Percentiles rank a stretch among this genome's conserved stretches.
phyloP scores from a whole-genome alignment of 176 grass and related monocot species.

The Juncus effusus region DNA sequence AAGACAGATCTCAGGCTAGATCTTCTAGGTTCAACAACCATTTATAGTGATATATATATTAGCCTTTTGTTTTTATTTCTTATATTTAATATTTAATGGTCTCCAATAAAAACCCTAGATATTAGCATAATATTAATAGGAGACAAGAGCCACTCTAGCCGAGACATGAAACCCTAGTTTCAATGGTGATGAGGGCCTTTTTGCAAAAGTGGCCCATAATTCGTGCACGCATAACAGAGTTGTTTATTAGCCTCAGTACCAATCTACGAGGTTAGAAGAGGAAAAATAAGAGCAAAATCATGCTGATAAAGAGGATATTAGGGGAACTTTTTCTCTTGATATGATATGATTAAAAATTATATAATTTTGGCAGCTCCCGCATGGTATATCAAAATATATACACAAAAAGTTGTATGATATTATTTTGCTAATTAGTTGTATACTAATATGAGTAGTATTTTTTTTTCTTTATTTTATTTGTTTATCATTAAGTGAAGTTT shows the following conservation, averaged over 20 bases:
- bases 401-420: too few species aligned
- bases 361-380: too few species aligned
- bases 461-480: too few species aligned
- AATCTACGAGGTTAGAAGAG: conserved; percentile 25
- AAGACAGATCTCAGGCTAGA: background rate
- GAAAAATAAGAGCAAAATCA: background rate
- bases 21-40: too few species aligned
- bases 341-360: background rate
- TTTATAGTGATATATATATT: too few species aligned
- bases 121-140: background rate
- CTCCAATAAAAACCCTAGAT: too few species aligned
- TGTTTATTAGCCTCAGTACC: conserved; percentile 12
- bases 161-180: conserved; percentile 22
- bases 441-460: too few species aligned
- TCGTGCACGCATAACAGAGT: conserved; percentile 17
- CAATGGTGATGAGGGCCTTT: background rate
- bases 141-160: conserved; percentile 20
- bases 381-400: too few species aligned
- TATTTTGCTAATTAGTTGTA: too few species aligned
- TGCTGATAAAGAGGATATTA: background rate
- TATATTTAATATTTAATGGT: too few species aligned
- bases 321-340: background rate
- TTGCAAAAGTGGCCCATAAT: conserved; percentile 9
- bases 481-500: too few species aligned
- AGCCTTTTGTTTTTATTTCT: too few species aligned